These are phyloP conservation scores for Heimioporus sp. DNA, from an alignment of 768 basidiomycete genomes.

Conservation along the genomic window DNA sequence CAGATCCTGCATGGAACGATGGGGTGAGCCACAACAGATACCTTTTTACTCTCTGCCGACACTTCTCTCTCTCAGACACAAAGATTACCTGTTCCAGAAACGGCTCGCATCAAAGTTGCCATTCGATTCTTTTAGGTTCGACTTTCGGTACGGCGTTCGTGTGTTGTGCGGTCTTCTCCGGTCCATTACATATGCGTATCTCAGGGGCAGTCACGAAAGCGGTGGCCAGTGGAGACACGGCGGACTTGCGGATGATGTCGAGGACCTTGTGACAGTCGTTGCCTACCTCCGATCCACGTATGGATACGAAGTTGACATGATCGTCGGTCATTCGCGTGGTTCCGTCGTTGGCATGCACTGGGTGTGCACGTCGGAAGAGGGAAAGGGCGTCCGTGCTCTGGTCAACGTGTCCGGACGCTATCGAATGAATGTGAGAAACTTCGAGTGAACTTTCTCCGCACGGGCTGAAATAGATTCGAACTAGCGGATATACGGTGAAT, in stretches of 20 bases:
- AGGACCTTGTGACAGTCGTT: constrained; percentile 66
- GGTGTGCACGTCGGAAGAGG: constrained; percentile 63
- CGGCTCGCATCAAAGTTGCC: constrained; percentile 63
- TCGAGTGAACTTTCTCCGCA: not conserved
- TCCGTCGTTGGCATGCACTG: constrained; percentile 66
- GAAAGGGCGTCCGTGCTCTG: constrained; percentile 52
- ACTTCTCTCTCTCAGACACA: constrained; percentile 52
- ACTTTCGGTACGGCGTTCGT: constrained; percentile 64
- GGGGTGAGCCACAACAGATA: constrained; percentile 49
- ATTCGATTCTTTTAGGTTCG: constrained; percentile 81
- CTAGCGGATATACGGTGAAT: constrained; percentile 30
- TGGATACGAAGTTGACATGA: constrained; percentile 66
- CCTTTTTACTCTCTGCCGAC: too few relatives aligned
- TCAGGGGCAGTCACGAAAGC: constrained; percentile 77
- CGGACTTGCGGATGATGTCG: constrained; percentile 55
- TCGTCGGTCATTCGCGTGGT: constrained; percentile 81
- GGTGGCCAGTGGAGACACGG: constrained; percentile 64
- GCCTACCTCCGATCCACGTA: constrained; percentile 54
- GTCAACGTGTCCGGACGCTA: constrained; percentile 79
- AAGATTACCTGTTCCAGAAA: constrained; percentile 82
- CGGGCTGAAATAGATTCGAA: constrained; percentile 1
- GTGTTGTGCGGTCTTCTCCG: constrained; percentile 1
- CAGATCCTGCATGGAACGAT: constrained; percentile 80
- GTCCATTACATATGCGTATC: constrained; percentile 1
- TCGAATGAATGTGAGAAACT: constrained; percentile 65